These are phyloP conservation scores for Hypomontagnella submonticulosa DNA, from an alignment of 495 filamentous ascomycete genomes.

Conservation along the genomic window DNA sequence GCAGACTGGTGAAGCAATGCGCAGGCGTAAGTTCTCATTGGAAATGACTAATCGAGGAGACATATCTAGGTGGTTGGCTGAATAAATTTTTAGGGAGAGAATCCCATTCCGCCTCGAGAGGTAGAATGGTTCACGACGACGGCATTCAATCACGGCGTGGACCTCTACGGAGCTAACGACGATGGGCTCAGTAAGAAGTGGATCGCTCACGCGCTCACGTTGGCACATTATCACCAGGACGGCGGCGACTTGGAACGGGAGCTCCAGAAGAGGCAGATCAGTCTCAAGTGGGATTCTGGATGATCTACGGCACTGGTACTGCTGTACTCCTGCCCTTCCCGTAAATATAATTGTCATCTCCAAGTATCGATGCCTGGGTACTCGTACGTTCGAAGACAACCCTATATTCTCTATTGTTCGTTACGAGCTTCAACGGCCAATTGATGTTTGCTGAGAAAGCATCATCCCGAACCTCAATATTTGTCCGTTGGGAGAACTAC, in stretches of 20 bases:
- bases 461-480: too few species aligned
- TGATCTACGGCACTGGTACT: neutral
- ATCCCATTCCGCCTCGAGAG: constrained; percentile 73
- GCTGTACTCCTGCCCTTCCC: too few species aligned
- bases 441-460: neutral
- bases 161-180: constrained; percentile 69
- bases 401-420: too few species aligned
- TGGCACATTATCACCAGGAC: constrained; percentile 68
- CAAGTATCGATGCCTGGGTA: too few species aligned
- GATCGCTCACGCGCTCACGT: constrained; percentile 71
- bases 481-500: too few species aligned
- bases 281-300: constrained; percentile 58
- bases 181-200: constrained; percentile 69
- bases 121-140: constrained; percentile 80
- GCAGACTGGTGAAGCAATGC: constrained; percentile 58
- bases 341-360: too few species aligned
- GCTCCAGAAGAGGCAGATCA: constrained; percentile 65
- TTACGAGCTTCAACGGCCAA: neutral
- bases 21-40: constrained; percentile 48
- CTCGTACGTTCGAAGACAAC: too few species aligned
- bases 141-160: constrained; percentile 80
- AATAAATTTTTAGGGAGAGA: constrained; percentile 48
- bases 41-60: neutral
- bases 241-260: constrained; percentile 61
- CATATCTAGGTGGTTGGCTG: neutral